Base-by-base conservation (phyloP, 192 early-diverging fungal genomes). In the Glomus cerebriforme region DNA sequence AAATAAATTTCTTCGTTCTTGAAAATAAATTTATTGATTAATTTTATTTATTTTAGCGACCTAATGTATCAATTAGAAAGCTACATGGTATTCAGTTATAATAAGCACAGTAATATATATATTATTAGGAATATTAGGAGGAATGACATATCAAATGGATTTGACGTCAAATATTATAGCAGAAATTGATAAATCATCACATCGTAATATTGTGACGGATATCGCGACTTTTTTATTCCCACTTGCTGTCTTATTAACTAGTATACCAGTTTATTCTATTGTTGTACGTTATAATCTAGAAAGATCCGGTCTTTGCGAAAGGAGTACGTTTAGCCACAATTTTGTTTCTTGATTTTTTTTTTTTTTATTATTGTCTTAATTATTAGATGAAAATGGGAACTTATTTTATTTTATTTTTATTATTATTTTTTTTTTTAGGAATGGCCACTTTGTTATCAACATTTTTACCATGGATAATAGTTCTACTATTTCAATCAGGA, bases 251-350 rank as follows among this genome's bases (percentile, higher is more conserved):
- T 83, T 89, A 26, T 77, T 94, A 62, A 90, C 92, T 7, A 90
- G 89, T 22, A 93, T 94, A 78, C 91, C 93, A 0, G 89, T 94
- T 24, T 85, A 86, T 39, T 89, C 91, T 32, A 92, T 94, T 66
- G 89, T 94, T 32, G 82, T 92, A 13, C 83, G 86, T 35, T 76
- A 90, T 45, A 89, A 90, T 72, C 47, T 93, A 62, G 73, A 89
- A 34, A 85, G 87, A 58, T 82, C 85, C 66, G 79, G 86, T 39
- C 19, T 88, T 3, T 85, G 90, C 77, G 81, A 79, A 47, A 81
- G 80, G 77, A 58, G 84, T 88, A 77, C 2, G 39, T 43, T n/a
- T n/a, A n/a, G n/a, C n/a, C n/a, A n/a, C n/a, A n/a, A n/a, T n/a
- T n/a, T n/a, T n/a, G n/a, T n/a, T n/a, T n/a, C n/a, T n/a, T n/a